Evolutionary conservation across 2,329 filamentous ascomycete species (phyloP), one percentile per base, ranked within the genome.

Genomic region (Cyphellophora europaea): DNA sequence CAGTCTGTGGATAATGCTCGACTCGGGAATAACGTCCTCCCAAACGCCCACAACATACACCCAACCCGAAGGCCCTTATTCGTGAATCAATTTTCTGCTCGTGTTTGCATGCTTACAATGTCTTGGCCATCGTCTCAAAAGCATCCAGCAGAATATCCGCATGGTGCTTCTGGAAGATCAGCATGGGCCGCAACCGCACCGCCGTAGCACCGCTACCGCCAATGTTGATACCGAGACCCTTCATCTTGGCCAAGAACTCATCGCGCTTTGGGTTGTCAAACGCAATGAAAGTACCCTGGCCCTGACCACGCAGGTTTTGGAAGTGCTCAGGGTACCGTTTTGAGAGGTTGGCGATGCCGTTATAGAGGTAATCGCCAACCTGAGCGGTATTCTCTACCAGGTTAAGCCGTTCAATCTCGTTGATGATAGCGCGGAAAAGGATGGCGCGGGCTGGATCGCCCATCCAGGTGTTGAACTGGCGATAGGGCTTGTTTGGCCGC

Each of bases 391-490:
- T 71, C 54, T 75, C 67, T 33, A 94, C 84, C n/a, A 94, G 72
- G 51, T 81, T 74, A 38, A 83, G 68, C 33, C 76, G 68, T 60
- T 86, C 67, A 37, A 93, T 79, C 65, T 94, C 86, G 39, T 82
- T 63, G 54, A 89, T 74, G 63, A 94, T 93, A 53, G 77, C 81
- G 44, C 82, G 77, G 79, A 93, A 93, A 47, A 94, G 71, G 41
- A 94, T 66, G 11, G 82, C 85, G 41, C 85, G 79, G 11, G 82
- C 79, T 11, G 87, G 87, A 64, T 94, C 87, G 52, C 87, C 87
- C 81, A 94, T 93, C 87, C 87, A 94, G 32, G 86, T 94, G 71
- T 94, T 94, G 72, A 94, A 94, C 64, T 94, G 87, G 43, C 87
- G 79, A 70, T 93, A 94, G 5, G 88, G 82, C 72, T 88, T 88